Evolutionary conservation across 1,284 basidiomycete genomes (phyloP).

Genomic region (Leccinum cinnamomeum): DNA sequence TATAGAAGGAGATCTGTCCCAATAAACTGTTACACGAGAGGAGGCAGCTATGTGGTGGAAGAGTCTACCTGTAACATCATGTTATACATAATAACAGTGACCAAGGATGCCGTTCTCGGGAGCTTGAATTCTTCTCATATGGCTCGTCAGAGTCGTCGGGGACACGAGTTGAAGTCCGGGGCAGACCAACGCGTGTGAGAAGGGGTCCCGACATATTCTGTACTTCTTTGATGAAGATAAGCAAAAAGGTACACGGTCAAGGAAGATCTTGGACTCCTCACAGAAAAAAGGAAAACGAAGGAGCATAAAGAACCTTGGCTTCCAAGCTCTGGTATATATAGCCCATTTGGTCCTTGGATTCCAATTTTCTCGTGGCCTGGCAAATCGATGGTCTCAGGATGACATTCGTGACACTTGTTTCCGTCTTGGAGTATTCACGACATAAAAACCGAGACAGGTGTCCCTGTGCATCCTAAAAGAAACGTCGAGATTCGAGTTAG

Average conservation of each 20-base stretch:
- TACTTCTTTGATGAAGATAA: not conserved
- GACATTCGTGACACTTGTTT: too few relatives aligned
- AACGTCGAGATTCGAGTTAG: too few relatives aligned
- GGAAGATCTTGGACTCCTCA: not conserved
- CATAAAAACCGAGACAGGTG: too few relatives aligned
- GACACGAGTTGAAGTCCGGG: not conserved
- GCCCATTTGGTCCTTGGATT: too few relatives aligned
- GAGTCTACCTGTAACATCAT: constrained; percentile 45
- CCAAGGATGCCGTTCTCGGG: constrained; percentile 43
- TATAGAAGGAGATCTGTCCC: constrained; percentile 61
- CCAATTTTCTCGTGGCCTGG: too few relatives aligned
- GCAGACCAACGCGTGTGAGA: not conserved
- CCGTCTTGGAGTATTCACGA: too few relatives aligned
- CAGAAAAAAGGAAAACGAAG: not conserved
- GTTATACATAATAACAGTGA: constrained; percentile 43
- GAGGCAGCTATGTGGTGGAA: not conserved
- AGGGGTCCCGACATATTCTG: not conserved
- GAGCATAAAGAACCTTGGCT: not conserved
- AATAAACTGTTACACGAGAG: not conserved
- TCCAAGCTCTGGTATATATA: not conserved
- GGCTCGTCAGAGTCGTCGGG: not conserved
- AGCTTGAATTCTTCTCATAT: constrained; percentile 45
- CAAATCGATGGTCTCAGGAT: too few relatives aligned
- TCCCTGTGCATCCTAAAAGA: too few relatives aligned
- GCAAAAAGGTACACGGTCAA: not conserved